A percentile compares a stretch with the other conserved stretches of the same genome.
Conservation (phyloP, 2,329 filamentous ascomycete species). For the Bipolaris zeicola region DNA sequence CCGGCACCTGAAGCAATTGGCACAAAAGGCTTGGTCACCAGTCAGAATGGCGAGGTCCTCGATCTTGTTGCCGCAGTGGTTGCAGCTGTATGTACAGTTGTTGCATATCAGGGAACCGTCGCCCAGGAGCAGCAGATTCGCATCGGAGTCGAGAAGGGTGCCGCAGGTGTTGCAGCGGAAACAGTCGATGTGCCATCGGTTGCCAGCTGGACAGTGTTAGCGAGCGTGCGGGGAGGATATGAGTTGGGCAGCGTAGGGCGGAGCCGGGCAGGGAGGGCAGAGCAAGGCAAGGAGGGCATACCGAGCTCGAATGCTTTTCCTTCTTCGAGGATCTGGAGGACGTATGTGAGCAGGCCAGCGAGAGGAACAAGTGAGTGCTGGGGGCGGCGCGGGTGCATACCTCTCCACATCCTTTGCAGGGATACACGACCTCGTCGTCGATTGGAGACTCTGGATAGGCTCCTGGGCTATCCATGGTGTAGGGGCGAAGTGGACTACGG, state of each 20-base stretch:
- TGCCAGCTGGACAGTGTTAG: conserved; percentile 69
- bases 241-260: conserved; percentile 13
- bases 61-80: conserved; percentile 94
- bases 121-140: conserved; percentile 93
- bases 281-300: conserved; percentile 54
- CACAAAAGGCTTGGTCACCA: conserved; percentile 96
- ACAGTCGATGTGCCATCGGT: conserved; percentile 98
- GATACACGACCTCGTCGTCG: conserved; percentile 59
- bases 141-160: conserved; percentile 95
- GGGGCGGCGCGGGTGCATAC: conserved; percentile 25
- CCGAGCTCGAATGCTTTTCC: conserved; percentile 97
- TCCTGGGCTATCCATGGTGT: conserved; percentile 60
- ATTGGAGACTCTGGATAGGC: conserved; percentile 59
- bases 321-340: conserved; percentile 85
- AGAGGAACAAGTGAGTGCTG: not conserved
- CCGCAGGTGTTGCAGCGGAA: conserved; percentile 96
- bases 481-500: not conserved
- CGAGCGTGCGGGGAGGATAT: conserved; percentile 1
- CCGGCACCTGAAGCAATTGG: conserved; percentile 93
- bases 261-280: not conserved
- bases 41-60: conserved; percentile 97
- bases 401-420: conserved; percentile 68
- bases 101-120: conserved; percentile 99
- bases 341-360: conserved; percentile 24
- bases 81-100: conserved; percentile 99